Evolutionary conservation across 139 green algal genomes (phyloP).

Genomic region (Chlorella sp.): DNA sequence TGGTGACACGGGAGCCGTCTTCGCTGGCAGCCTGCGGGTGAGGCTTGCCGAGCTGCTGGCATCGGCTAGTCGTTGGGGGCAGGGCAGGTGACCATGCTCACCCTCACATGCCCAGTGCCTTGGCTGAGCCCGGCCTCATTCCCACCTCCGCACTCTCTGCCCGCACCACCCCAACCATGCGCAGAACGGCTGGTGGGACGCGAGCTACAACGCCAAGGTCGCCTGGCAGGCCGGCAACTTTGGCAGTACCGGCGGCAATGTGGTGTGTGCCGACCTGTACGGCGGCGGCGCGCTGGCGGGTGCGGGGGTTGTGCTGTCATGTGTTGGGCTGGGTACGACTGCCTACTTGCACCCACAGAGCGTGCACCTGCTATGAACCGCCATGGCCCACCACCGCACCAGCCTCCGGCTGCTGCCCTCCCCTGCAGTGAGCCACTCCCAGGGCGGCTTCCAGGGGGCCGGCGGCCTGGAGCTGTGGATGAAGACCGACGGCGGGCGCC

Average conservation of each 20-base stretch:
- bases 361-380: no score
- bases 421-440: neutral
- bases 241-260: neutral
- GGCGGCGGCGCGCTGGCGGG: neutral
- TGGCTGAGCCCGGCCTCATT: neutral
- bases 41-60: no score
- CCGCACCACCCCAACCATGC: neutral
- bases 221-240: slow-evolving; percentile 15
- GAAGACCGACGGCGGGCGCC: neutral
- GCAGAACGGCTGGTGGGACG: slow-evolving; percentile 21
- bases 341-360: no score
- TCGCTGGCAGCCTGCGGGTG: neutral
- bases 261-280: neutral
- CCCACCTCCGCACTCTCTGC: neutral
- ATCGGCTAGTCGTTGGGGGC: neutral
- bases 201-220: slow-evolving; percentile 4
- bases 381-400: no score
- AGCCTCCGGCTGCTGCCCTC: no score
- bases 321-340: no score
- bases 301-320: neutral
- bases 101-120: no score
- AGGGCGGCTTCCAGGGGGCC: neutral
- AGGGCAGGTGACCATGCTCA: no score
- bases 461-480: neutral
- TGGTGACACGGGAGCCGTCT: neutral